Conservation (phyloP, 345 rosid genomes). For the Iberis pinnata region DNA sequence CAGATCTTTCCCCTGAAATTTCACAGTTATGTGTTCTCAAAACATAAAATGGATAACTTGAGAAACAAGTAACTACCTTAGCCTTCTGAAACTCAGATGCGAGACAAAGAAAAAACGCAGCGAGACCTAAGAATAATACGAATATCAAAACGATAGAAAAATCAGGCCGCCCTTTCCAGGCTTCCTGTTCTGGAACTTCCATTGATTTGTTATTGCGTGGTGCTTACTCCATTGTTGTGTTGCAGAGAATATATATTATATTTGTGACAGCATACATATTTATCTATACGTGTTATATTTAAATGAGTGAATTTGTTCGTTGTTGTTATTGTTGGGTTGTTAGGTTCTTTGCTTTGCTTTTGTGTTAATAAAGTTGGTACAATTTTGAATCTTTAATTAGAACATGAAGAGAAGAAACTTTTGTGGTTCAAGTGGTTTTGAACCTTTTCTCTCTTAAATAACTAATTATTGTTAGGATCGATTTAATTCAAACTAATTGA, state of each 20-base stretch:
- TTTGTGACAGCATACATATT: neutral
- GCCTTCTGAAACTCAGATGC: slow-evolving; percentile 54
- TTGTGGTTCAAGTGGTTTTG: too few relatives aligned
- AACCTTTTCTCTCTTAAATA: too few relatives aligned
- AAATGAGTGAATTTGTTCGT: slow-evolving; percentile 24
- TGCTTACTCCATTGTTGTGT: slow-evolving; percentile 13
- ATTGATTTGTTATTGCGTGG: slow-evolving; percentile 22
- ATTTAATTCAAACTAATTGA: too few relatives aligned
- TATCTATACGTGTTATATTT: neutral
- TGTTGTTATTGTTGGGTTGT: slow-evolving; percentile 32
- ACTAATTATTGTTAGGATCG: too few relatives aligned
- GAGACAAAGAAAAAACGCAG: slow-evolving; percentile 41
- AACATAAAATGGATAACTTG: slow-evolving; percentile 7
- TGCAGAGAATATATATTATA: neutral
- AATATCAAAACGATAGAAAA: slow-evolving; percentile 11
- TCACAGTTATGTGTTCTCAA: neutral
- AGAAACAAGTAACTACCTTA: slow-evolving; percentile 38
- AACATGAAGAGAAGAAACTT: too few relatives aligned
- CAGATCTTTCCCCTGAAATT: slow-evolving; percentile 45
- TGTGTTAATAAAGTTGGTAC: slow-evolving; percentile 14
- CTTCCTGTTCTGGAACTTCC: slow-evolving; percentile 27
- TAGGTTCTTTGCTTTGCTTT: slow-evolving; percentile 35
- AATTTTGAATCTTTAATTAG: too few relatives aligned
- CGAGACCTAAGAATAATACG: slow-evolving; percentile 34
- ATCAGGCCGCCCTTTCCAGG: neutral